Percentiles rank a stretch among this genome's conserved stretches.
Evolutionary conservation across 768 basidiomycete genomes (phyloP).

Genomic region (Hortiboletus flavorubellus): DNA sequence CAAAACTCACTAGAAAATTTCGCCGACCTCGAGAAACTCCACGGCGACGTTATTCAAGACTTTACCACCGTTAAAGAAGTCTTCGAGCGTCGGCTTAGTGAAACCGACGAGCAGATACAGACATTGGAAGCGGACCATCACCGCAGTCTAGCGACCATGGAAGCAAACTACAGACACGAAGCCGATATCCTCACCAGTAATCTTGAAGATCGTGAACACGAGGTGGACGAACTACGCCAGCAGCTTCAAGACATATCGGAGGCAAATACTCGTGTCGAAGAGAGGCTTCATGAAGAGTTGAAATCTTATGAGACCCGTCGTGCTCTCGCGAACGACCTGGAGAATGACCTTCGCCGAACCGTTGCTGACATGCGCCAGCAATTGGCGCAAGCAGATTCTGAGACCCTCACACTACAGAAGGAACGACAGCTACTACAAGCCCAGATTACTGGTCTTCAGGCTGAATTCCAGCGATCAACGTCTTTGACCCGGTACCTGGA

Average conservation of each 20-base stretch:
- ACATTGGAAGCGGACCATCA: constrained; percentile 30
- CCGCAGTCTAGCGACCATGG: constrained; percentile 24
- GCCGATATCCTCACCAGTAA: constrained; percentile 37
- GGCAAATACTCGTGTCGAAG: constrained; percentile 32
- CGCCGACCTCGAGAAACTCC: constrained; percentile 24
- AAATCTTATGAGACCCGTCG: constrained; percentile 24
- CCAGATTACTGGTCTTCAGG: constrained; percentile 55
- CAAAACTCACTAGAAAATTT: constrained; percentile 21
- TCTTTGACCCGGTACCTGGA: constrained; percentile 64
- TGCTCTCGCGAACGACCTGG: constrained; percentile 32
- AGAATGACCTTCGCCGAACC: constrained; percentile 36
- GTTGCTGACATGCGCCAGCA: constrained; percentile 36
- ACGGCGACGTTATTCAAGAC: constrained; percentile 25
- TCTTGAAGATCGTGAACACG: constrained; percentile 36
- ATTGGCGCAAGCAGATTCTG: constrained; percentile 39
- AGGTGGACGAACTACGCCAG: constrained; percentile 31
- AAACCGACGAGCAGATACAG: constrained; percentile 19
- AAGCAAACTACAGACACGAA: constrained; percentile 32
- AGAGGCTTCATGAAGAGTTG: constrained; percentile 24
- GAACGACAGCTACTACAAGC: constrained; percentile 54
- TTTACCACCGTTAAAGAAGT: constrained; percentile 23
- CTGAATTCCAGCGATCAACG: constrained; percentile 60
- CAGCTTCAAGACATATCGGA: constrained; percentile 40
- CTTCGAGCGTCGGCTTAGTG: constrained; percentile 31
- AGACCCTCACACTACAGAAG: constrained; percentile 39